phyloP scores from a whole-genome alignment of 192 early-diverging fungal genomes.

The Thoreauomyces humboldtii region DNA sequence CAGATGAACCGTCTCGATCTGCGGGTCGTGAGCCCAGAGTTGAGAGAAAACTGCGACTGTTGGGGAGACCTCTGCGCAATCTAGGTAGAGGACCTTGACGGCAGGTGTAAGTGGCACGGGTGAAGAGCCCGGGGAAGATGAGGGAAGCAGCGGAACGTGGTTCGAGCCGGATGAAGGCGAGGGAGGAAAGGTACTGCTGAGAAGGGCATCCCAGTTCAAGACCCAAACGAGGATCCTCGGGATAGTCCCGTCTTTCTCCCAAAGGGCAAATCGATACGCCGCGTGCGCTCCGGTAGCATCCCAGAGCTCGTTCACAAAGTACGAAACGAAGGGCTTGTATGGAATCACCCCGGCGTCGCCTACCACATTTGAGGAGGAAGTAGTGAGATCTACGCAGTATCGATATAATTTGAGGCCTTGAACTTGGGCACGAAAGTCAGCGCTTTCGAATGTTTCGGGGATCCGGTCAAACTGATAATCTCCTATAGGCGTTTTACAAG shows the following conservation, averaged over 20 bases:
- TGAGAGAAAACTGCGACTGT: not conserved
- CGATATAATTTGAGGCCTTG: conserved; percentile 21
- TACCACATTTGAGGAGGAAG: not conserved
- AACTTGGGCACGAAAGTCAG: not conserved
- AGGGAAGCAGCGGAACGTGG: not conserved
- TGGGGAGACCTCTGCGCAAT: not conserved
- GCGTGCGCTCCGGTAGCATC: conserved; percentile 41
- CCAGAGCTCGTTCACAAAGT: conserved; percentile 33
- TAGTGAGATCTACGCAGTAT: conserved; percentile 17
- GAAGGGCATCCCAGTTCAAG: conserved; percentile 27
- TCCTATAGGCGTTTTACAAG: conserved; percentile 26
- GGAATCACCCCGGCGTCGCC: not conserved
- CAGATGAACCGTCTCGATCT: conserved; percentile 5
- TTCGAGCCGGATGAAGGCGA: not conserved
- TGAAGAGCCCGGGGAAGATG: not conserved
- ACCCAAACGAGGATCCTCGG: conserved; percentile 38
- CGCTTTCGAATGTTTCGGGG: not conserved
- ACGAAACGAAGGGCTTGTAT: conserved; percentile 9
- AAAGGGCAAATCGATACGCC: conserved; percentile 32
- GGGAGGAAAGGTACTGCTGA: not conserved
- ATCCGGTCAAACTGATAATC: conserved; percentile 19
- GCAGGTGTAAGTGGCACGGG: not conserved
- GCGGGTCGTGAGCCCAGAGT: not conserved
- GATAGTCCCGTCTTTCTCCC: not conserved
- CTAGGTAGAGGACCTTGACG: conserved; percentile 10